Percentiles rank a stretch among this genome's conserved stretches.
These are phyloP conservation scores for Murraya koenigii DNA, from an alignment of 345 rosid species.

Conservation along the genomic window DNA sequence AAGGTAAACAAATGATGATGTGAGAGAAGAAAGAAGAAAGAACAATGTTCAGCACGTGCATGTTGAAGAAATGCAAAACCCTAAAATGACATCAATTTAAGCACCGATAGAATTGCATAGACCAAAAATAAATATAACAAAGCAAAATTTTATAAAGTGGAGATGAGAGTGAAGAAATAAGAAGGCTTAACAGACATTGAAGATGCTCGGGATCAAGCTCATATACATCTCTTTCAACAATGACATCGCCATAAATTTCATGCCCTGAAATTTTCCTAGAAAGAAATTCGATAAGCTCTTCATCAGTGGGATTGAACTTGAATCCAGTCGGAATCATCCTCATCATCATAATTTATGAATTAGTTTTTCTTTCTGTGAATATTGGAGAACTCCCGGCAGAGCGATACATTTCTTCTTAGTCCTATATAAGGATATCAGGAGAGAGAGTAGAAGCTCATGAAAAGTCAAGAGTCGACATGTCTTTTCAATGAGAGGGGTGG, in stretches of 20 bases:
- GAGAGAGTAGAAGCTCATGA: too few species aligned
- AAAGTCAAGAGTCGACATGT: too few species aligned
- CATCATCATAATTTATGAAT: not conserved
- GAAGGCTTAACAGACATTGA: not conserved
- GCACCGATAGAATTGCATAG: too few species aligned
- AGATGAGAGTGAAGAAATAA: not conserved
- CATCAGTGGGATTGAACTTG: conserved; percentile 31
- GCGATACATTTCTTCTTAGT: not conserved
- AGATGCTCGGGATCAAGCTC: conserved; percentile 21
- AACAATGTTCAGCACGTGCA: too few species aligned
- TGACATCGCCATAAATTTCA: conserved; percentile 13
- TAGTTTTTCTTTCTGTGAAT: too few species aligned
- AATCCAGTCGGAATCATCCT: conserved; percentile 18
- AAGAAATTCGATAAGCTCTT: conserved; percentile 22
- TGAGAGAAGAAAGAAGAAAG: too few species aligned
- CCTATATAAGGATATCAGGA: not conserved
- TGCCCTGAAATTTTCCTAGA: conserved; percentile 14
- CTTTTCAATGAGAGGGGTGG: too few species aligned
- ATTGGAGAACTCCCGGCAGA: not conserved
- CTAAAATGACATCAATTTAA: too few species aligned
- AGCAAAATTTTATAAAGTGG: too few species aligned
- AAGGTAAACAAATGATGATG: too few species aligned
- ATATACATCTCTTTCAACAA: conserved; percentile 15
- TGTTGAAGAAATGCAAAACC: too few species aligned
- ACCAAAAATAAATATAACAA: too few species aligned